Evolutionary conservation across 345 rosid genomes (phyloP).

Genomic region (Eutrema heterophyllum): DNA sequence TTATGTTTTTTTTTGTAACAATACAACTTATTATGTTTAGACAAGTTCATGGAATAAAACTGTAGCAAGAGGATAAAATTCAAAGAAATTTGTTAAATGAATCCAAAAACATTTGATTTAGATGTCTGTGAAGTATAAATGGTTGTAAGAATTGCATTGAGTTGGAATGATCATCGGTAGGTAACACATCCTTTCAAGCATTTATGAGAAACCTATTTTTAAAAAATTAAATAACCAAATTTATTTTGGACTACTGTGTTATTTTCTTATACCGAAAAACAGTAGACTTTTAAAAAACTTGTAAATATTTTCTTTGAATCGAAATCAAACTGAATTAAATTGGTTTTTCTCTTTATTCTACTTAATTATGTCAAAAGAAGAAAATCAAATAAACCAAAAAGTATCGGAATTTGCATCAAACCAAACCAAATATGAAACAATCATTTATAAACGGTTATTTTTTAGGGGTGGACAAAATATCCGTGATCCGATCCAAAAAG

Average conservation of each 20-base stretch:
- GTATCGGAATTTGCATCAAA: too few species aligned
- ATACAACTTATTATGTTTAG: neutral
- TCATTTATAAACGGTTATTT: too few species aligned
- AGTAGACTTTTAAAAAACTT: too few species aligned
- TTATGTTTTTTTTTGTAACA: too few species aligned
- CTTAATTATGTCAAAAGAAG: too few species aligned
- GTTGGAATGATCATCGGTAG: constrained; percentile 26
- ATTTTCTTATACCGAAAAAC: neutral
- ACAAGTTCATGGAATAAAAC: constrained; percentile 8
- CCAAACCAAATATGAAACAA: too few species aligned
- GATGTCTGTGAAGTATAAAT: constrained; percentile 17
- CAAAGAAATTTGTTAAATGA: neutral
- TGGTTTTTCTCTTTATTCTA: too few species aligned
- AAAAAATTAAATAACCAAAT: neutral
- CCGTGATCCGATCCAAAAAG: too few species aligned
- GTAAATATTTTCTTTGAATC: too few species aligned
- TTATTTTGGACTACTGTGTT: neutral
- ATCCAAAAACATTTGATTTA: constrained; percentile 19
- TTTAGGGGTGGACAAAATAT: too few species aligned
- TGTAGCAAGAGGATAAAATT: neutral
- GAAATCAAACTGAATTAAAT: too few species aligned
- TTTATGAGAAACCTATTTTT: constrained; percentile 10
- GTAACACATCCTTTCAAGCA: constrained; percentile 28
- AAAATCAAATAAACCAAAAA: too few species aligned
- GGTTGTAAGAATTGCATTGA: constrained; percentile 30